Conservation (phyloP, 2,329 filamentous ascomycete genomes). For the Fusarium napiforme region DNA sequence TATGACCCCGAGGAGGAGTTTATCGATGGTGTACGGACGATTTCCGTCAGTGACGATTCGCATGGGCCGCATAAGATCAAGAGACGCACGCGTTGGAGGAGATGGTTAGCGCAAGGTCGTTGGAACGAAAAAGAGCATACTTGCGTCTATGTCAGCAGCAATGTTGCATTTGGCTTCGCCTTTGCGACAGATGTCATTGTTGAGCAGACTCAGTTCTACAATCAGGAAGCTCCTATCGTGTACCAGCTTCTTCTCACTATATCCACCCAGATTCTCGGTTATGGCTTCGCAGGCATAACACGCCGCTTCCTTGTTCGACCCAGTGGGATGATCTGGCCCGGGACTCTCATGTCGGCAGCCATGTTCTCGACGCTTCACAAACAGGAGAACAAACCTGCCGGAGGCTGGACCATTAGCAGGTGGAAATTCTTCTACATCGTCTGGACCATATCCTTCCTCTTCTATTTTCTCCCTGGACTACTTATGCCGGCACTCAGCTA, state of each 20-base stretch:
- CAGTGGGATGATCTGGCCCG: constrained; percentile 91
- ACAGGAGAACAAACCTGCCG: constrained; percentile 82
- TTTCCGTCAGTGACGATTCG: constrained; percentile 30
- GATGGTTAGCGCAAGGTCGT: constrained; percentile 81
- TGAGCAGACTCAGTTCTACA: constrained; percentile 89
- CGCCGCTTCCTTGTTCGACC: constrained; percentile 85
- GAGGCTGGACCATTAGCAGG: constrained; percentile 84
- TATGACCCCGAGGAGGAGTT: constrained; percentile 62
- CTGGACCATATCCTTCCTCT: constrained; percentile 76
- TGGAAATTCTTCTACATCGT: constrained; percentile 86
- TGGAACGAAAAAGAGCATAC: constrained; percentile 94
- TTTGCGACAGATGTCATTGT: constrained; percentile 92
- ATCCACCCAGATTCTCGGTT: constrained; percentile 87
- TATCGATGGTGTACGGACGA: constrained; percentile 58
- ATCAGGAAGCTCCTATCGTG: constrained; percentile 78
- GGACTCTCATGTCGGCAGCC: constrained; percentile 86
- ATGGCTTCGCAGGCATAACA: constrained; percentile 85
- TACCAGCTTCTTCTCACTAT: constrained; percentile 87
- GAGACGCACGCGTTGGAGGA: constrained; percentile 61
- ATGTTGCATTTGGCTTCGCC: constrained; percentile 89
- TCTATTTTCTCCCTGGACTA: constrained; percentile 87
- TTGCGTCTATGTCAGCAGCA: constrained; percentile 89
- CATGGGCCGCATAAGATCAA: constrained; percentile 37
- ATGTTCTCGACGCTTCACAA: constrained; percentile 91
- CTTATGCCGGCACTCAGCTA: constrained; percentile 87